These are phyloP conservation scores for Candida railenensis DNA, from an alignment of 805 yeast species.

Conservation along the genomic window DNA sequence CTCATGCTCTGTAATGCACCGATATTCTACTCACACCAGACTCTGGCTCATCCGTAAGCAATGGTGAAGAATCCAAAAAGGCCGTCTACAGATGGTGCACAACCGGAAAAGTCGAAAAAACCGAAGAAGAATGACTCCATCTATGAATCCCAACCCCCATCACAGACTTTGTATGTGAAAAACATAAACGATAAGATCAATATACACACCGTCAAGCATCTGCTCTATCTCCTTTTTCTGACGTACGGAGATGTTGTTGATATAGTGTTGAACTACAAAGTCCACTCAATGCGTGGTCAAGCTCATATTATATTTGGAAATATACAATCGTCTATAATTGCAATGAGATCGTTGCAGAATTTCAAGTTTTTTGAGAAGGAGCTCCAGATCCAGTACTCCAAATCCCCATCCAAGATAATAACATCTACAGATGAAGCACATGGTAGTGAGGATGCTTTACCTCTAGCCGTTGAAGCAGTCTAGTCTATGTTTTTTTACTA, in stretches of 20 bases:
- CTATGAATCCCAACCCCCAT: constrained; percentile 14
- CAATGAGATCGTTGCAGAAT: constrained; percentile 47
- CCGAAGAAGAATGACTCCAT: neutral
- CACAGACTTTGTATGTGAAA: constrained; percentile 55
- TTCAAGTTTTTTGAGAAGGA: constrained; percentile 53
- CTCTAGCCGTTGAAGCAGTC: neutral
- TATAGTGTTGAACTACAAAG: constrained; percentile 36
- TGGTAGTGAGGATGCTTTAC: neutral
- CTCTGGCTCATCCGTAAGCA: too few relatives aligned
- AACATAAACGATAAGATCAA: constrained; percentile 61
- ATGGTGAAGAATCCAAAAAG: neutral
- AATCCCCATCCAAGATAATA: constrained; percentile 7
- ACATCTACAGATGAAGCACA: neutral
- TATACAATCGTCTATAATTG: constrained; percentile 49
- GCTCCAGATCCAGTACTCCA: constrained; percentile 42
- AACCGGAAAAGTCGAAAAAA: neutral
- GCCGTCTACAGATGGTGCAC: neutral
- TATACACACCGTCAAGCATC: constrained; percentile 43
- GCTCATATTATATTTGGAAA: constrained; percentile 60
- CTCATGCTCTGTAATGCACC: neutral
- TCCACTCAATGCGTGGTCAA: constrained; percentile 57
- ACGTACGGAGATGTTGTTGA: constrained; percentile 66
- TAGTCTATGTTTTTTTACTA: neutral
- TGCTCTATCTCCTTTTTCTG: constrained; percentile 57
- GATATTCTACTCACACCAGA: too few relatives aligned